Percentiles rank a stretch among this genome's conserved stretches.
Conservation (phyloP, 345 rosid genomes). For the Mallotus nudiflorus region DNA sequence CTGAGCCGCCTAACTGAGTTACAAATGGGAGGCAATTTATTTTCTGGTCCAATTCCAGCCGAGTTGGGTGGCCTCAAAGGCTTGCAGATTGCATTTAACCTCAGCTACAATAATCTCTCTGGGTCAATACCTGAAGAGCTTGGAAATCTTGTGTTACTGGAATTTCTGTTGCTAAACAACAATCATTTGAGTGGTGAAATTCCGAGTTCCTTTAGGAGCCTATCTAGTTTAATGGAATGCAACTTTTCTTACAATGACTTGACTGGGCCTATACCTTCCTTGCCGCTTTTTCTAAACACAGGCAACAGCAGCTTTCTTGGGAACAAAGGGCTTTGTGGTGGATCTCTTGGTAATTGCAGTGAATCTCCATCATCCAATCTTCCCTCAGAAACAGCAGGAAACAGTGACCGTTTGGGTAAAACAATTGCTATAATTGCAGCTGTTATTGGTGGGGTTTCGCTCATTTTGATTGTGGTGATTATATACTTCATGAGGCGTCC, state of each 20-base stretch:
- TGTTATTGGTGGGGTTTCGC: conserved; percentile 66
- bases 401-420: conserved; percentile 43
- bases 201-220: conserved; percentile 59
- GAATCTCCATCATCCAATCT: conserved; percentile 35
- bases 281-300: conserved; percentile 47
- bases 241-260: conserved; percentile 79
- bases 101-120: conserved; percentile 73
- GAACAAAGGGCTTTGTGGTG: conserved; percentile 73
- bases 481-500: conserved; percentile 64
- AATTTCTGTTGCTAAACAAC: conserved; percentile 69
- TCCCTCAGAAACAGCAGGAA: conserved; percentile 20
- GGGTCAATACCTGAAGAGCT: conserved; percentile 74
- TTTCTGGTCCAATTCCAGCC: conserved; percentile 59
- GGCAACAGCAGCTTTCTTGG: conserved; percentile 52
- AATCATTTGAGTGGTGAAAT: conserved; percentile 73
- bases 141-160: conserved; percentile 65
- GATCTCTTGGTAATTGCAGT: conserved; percentile 54
- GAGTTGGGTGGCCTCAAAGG: conserved; percentile 62
- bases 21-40: conserved; percentile 85
- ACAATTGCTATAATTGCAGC: conserved; percentile 67
- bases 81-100: conserved; percentile 83
- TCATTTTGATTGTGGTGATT: conserved; percentile 57
- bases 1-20: conserved; percentile 66
- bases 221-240: conserved; percentile 75
- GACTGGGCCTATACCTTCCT: conserved; percentile 64